Conservation (phyloP, 2,329 filamentous ascomycete species). For the Coniochaeta sp. region DNA sequence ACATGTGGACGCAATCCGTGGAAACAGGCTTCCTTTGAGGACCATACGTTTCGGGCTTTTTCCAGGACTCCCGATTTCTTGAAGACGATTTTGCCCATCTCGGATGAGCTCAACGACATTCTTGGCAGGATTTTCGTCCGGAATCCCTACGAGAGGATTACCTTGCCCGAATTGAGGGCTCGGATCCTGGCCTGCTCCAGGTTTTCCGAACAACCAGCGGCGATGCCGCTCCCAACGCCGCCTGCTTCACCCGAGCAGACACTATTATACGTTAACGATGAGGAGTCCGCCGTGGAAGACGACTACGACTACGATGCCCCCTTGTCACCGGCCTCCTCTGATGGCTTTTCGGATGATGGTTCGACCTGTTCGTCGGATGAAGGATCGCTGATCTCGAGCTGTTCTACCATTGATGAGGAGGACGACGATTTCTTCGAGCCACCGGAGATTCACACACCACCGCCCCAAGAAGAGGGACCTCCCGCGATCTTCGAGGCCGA, state of each 20-base stretch:
- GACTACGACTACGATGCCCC: constrained; percentile 32
- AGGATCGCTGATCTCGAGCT: constrained; percentile 48
- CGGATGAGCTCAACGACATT: constrained; percentile 82
- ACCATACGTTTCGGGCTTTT: constrained; percentile 91
- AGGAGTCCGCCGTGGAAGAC: constrained; percentile 32
- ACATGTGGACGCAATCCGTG: constrained; percentile 97
- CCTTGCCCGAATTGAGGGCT: constrained; percentile 69
- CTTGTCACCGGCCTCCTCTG: constrained; percentile 42
- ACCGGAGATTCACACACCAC: constrained; percentile 30
- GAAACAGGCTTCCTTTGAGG: constrained; percentile 91
- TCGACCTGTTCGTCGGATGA: constrained; percentile 44
- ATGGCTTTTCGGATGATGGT: constrained; percentile 26
- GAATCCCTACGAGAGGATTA: constrained; percentile 76
- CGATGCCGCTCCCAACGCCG: constrained; percentile 28
- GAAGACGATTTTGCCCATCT: constrained; percentile 85
- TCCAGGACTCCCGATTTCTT: constrained; percentile 80
- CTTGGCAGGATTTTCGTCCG: constrained; percentile 81
- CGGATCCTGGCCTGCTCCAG: constrained; percentile 69
- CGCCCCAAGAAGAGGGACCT: constrained; percentile 19
- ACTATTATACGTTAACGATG: constrained; percentile 40
- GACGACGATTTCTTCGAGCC: constrained; percentile 34
- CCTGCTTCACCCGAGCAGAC: constrained; percentile 34
- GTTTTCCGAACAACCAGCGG: constrained; percentile 50
- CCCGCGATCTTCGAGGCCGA: constrained; percentile 38
- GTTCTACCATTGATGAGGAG: constrained; percentile 43